Percentiles rank a stretch among this genome's conserved stretches.
phyloP scores from a whole-genome alignment of 2,329 filamentous ascomycete genomes.

The Alternaria ventricosa region DNA sequence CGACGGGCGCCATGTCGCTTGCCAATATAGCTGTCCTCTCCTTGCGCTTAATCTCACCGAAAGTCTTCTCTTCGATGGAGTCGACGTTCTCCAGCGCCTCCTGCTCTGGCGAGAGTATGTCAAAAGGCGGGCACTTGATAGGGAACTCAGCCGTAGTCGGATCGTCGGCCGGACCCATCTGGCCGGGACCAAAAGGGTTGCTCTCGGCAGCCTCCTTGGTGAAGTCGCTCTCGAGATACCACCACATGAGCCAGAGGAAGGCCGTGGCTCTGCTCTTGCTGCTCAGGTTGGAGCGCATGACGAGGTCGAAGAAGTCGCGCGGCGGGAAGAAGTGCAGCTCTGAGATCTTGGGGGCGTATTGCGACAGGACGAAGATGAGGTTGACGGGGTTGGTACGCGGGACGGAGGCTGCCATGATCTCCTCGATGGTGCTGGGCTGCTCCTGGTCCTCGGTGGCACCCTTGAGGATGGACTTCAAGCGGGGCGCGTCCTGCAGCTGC shows the following conservation, averaged over 20 bases:
- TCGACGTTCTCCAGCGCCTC: constrained; percentile 76
- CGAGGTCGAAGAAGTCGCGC: constrained; percentile 92
- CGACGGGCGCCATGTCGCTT: constrained; percentile 74
- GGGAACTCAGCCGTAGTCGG: constrained; percentile 54
- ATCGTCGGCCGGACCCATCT: constrained; percentile 44
- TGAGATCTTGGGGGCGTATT: constrained; percentile 88
- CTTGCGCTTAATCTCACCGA: constrained; percentile 75
- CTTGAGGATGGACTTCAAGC: constrained; percentile 96
- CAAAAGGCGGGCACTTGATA: constrained; percentile 69
- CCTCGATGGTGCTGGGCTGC: constrained; percentile 83
- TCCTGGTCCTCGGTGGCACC: constrained; percentile 90
- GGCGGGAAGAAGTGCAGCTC: constrained; percentile 87
- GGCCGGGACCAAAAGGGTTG: constrained; percentile 83
- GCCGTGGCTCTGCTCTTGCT: constrained; percentile 84
- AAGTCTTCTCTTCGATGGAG: constrained; percentile 70
- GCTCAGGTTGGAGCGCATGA: constrained; percentile 86
- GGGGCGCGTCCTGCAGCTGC: constrained; percentile 93
- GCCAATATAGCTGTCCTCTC: constrained; percentile 76
- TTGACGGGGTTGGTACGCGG: constrained; percentile 97
- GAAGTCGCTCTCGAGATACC: constrained; percentile 96
- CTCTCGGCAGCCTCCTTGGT: constrained; percentile 83
- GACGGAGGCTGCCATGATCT: constrained; percentile 71
- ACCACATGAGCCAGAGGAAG: constrained; percentile 99
- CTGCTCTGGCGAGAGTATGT: constrained; percentile 69
- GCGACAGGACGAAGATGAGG: constrained; percentile 91